Conservation (phyloP, 1,139 yeast species). For the Diutina mesorugosa region DNA sequence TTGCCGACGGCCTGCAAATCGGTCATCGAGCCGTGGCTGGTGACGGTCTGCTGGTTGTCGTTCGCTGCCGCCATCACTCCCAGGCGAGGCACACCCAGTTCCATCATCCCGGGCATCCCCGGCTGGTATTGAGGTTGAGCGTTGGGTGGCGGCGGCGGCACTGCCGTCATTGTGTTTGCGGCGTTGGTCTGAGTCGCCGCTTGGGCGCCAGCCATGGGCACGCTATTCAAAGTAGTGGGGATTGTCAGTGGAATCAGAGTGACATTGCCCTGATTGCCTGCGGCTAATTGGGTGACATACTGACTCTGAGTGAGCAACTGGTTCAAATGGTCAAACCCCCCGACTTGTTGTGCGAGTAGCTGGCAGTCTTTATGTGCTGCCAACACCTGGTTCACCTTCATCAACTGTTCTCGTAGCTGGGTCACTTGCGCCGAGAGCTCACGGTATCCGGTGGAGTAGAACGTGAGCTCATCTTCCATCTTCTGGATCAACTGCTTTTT, state of each 20-base stretch:
- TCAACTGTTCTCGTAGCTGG: slow-evolving; percentile 46
- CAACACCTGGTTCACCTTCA: slow-evolving; percentile 16
- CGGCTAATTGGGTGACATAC: slow-evolving; percentile 14
- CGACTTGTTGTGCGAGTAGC: slow-evolving; percentile 19
- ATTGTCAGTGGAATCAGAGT: slow-evolving; percentile 20
- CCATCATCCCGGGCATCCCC: not conserved
- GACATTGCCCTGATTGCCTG: slow-evolving; percentile 9
- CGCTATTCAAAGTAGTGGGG: slow-evolving; percentile 17
- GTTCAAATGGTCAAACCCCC: slow-evolving; percentile 25
- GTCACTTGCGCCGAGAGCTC: slow-evolving; percentile 48
- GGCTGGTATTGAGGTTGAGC: not conserved
- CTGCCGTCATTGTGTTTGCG: not conserved
- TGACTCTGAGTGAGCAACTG: slow-evolving; percentile 20
- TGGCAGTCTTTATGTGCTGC: slow-evolving; percentile 25
- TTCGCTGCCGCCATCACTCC: not conserved
- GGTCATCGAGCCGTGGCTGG: not conserved
- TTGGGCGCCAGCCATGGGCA: not conserved
- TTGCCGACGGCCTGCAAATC: not conserved
- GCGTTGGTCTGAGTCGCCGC: not conserved
- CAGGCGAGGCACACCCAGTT: not conserved
- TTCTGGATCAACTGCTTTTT: slow-evolving; percentile 81
- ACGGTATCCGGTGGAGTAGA: slow-evolving; percentile 61
- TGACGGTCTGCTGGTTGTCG: not conserved
- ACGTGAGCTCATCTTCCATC: slow-evolving; percentile 66
- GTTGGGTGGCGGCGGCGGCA: not conserved